Evolutionary conservation across 2,329 filamentous ascomycete genomes (phyloP).

Genomic region (Colletotrichum sp.): DNA sequence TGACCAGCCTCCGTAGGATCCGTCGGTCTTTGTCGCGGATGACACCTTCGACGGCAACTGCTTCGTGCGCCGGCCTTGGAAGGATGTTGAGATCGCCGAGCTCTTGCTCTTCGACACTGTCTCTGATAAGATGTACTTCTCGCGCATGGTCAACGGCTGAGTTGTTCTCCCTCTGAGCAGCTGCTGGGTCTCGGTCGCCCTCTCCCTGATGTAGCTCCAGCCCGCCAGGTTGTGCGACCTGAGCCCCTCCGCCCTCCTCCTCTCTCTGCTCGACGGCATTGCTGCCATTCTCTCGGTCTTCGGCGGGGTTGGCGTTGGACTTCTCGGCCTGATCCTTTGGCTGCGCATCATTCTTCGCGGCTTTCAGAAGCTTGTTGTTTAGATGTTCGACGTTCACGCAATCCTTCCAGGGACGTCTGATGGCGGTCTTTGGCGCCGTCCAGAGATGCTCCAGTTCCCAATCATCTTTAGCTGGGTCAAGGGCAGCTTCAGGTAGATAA

Average conservation of each 20-base stretch:
- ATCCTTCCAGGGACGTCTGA: background rate
- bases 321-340: background rate
- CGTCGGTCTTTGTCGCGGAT: background rate
- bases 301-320: background rate
- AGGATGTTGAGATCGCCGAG: background rate
- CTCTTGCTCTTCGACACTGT: background rate
- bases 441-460: background rate
- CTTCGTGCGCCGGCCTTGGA: background rate
- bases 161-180: background rate
- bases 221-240: background rate
- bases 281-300: background rate
- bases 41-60: background rate
- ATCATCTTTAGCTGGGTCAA: background rate
- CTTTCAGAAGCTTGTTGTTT: too few species aligned
- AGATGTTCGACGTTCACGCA: background rate
- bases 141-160: background rate
- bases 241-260: background rate
- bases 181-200: background rate
- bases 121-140: background rate
- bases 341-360: background rate
- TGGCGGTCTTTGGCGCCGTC: background rate
- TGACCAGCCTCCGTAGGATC: background rate
- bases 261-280: background rate
- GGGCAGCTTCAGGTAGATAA: background rate
- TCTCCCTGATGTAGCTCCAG: background rate